phyloP scores from a whole-genome alignment of 2,329 filamentous ascomycete genomes.

The Colletotrichum cuscutae region DNA sequence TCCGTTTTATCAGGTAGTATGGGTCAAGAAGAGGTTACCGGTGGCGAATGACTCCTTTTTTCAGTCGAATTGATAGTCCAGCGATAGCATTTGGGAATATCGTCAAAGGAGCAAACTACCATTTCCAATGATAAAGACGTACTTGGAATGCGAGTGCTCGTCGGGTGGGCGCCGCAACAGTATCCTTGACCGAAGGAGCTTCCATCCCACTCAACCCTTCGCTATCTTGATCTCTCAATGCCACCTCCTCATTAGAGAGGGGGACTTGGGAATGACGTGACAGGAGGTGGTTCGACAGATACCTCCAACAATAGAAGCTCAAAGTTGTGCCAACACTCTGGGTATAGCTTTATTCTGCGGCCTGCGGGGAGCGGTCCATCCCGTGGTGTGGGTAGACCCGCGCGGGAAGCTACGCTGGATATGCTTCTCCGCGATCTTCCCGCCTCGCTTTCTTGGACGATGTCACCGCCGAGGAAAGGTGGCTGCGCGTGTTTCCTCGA shows the following conservation, averaged over 20 bases:
- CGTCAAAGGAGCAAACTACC: too few relatives aligned
- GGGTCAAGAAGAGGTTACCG: not conserved
- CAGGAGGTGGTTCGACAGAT: not conserved
- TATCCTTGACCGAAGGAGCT: not conserved
- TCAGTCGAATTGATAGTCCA: not conserved
- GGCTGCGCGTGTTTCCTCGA: not conserved
- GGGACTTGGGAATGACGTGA: not conserved
- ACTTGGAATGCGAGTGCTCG: not conserved
- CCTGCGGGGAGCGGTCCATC: too few relatives aligned
- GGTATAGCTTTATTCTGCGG: not conserved
- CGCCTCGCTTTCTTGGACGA: not conserved
- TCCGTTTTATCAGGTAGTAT: not conserved
- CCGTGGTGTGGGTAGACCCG: not conserved
- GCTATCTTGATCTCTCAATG: not conserved
- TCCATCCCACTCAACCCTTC: not conserved
- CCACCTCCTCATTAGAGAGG: not conserved
- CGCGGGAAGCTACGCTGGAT: not conserved
- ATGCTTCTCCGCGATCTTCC: not conserved
- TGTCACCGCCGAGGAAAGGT: not conserved
- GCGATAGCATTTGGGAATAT: not conserved
- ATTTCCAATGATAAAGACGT: not conserved
- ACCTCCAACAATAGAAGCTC: not conserved
- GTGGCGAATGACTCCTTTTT: not conserved
- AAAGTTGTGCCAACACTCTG: not conserved
- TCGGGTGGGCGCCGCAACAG: not conserved